Percentiles rank a stretch among this genome's conserved stretches.
phyloP scores from a whole-genome alignment of 148 eudicot species.

The Chenopodium quinoa region DNA sequence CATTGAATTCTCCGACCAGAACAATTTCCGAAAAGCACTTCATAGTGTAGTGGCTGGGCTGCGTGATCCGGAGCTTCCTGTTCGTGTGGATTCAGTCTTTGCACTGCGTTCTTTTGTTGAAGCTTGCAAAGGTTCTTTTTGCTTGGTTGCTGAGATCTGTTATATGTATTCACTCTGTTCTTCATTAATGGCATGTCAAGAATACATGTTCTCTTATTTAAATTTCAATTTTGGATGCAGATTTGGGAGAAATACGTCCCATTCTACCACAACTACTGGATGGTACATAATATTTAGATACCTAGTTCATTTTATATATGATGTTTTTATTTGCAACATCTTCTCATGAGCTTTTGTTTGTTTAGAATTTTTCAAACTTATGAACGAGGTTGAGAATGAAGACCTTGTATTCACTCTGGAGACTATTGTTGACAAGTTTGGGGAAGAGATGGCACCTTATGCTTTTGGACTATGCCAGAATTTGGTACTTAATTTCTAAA shows the following conservation, averaged over 20 bases:
- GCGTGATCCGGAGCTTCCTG: slow-evolving; percentile 97
- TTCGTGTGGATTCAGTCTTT: slow-evolving; percentile 96
- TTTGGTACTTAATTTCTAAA: slow-evolving; percentile 49
- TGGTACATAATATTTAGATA: slow-evolving; percentile 41
- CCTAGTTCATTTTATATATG: neutral
- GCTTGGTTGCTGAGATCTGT: neutral
- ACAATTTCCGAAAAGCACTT: slow-evolving; percentile 85
- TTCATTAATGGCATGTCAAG: neutral
- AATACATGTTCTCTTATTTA: neutral
- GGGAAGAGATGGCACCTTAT: slow-evolving; percentile 99
- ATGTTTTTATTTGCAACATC: neutral
- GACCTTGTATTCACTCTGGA: slow-evolving; percentile 99
- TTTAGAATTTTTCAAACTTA: slow-evolving; percentile 92
- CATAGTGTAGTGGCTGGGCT: slow-evolving; percentile 94
- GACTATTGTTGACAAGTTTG: slow-evolving; percentile 98
- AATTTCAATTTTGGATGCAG: slow-evolving; percentile 38
- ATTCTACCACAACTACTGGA: slow-evolving; percentile 95
- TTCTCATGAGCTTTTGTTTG: slow-evolving; percentile 5
- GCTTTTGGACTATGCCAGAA: slow-evolving; percentile 98
- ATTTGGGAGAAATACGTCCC: slow-evolving; percentile 87
- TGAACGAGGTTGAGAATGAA: slow-evolving; percentile 99
- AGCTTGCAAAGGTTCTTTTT: slow-evolving; percentile 79
- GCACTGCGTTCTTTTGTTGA: slow-evolving; percentile 96
- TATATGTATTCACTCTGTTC: neutral
- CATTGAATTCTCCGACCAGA: slow-evolving; percentile 76